phyloP scores from a whole-genome alignment of 345 rosid genomes.

The Adansonia digitata region DNA sequence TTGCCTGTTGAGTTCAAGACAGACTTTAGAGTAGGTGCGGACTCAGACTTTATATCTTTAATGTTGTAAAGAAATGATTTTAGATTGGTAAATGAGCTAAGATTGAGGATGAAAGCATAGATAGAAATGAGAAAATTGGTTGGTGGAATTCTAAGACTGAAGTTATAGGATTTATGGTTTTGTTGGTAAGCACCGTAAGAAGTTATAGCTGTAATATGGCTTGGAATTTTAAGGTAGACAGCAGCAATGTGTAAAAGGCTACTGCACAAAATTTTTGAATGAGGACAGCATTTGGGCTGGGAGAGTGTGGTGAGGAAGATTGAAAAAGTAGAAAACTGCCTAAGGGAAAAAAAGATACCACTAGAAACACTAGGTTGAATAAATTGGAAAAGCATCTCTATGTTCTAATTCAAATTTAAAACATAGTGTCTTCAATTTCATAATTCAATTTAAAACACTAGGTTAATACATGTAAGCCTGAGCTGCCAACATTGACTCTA shows the following conservation, averaged over 20 bases:
- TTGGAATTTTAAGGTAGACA: background rate
- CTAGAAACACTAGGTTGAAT: background rate
- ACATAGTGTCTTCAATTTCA: background rate
- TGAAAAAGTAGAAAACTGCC: background rate
- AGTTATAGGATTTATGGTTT: background rate
- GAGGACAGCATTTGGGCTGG: background rate
- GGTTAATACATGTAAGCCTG: background rate
- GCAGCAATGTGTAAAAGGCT: background rate
- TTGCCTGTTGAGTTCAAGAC: background rate
- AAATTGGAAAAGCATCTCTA: background rate
- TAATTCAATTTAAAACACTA: background rate
- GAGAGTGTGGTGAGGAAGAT: background rate
- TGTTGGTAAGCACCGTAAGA: background rate
- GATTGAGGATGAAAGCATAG: background rate
- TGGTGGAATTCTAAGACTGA: background rate
- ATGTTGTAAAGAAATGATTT: conserved; percentile 3
- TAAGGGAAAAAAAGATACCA: background rate
- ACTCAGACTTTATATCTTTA: background rate
- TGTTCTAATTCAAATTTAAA: background rate
- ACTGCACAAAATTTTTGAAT: background rate
- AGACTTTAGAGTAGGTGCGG: background rate
- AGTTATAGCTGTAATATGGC: background rate
- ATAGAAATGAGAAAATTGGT: background rate
- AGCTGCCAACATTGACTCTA: background rate
- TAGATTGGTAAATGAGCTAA: background rate